These are phyloP conservation scores for Triticum urartu DNA, from an alignment of 176 grass and related monocot genomes.

Conservation along the genomic window DNA sequence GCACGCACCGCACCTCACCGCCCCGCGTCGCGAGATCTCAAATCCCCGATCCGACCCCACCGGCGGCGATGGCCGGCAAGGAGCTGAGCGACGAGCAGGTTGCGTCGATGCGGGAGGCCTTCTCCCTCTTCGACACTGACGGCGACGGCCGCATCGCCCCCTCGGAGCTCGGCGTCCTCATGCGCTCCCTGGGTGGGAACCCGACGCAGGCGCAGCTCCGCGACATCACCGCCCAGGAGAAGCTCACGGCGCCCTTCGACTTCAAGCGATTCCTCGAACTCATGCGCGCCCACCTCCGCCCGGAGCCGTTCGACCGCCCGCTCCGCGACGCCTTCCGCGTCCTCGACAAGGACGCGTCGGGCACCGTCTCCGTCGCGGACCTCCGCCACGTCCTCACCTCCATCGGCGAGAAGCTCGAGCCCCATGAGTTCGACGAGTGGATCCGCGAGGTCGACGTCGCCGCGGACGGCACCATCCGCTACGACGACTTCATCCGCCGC, in stretches of 20 bases:
- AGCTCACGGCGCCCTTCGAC: conserved; percentile 78
- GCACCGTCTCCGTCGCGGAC: conserved; percentile 81
- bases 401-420: conserved; percentile 97
- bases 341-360: conserved; percentile 94
- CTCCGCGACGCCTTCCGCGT: conserved; percentile 96
- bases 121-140: conserved; percentile 95
- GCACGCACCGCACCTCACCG: not conserved
- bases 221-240: conserved; percentile 72
- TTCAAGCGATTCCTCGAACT: conserved; percentile 89
- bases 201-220: conserved; percentile 89
- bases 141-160: conserved; percentile 86
- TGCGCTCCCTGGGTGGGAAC: conserved; percentile 89
- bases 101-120: conserved; percentile 88
- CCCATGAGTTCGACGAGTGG: conserved; percentile 98
- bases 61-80: conserved; percentile 66
- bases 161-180: conserved; percentile 89
- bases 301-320: conserved; percentile 86
- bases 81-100: conserved; percentile 88
- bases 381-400: conserved; percentile 94
- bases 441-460: conserved; percentile 92
- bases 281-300: conserved; percentile 79
- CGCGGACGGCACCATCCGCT: conserved; percentile 84
- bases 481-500: conserved; percentile 96
- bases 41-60: not conserved
- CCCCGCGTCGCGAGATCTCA: conserved; percentile 29